Evolutionary conservation across 257 asterid genomes (phyloP), one percentile per base, ranked within the genome.

Genomic region (Nemophila menziesii): DNA sequence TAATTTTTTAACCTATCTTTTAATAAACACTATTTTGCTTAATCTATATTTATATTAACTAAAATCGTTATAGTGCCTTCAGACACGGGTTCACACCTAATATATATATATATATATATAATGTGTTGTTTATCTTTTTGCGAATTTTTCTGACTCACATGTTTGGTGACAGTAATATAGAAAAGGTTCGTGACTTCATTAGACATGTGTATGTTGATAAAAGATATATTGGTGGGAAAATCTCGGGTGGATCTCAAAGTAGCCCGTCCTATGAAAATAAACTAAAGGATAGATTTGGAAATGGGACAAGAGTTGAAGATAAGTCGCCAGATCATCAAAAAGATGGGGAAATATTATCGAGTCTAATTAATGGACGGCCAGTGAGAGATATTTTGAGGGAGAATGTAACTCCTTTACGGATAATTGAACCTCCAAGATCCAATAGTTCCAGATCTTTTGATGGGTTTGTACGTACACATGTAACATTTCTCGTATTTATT

Each of bases 361-460:
- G 89, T 57, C 92, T 94, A 40, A 93, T 94, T 13, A 48, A 78
- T 18, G 89, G 85, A 46, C 89, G 94, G 33, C 99, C 99, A 39
- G 87, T 90, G 49, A 83, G 99, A 71, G 99, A 90, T 46, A 86
- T 90, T 67, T 69, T 90, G 64, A 94, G 97, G 48, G 94, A 90
- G 8, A 82, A 52, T 48, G 83, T 75, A 29, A 66, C 89, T 39
- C 89, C 96, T 6, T 96, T 90, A 62, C 81, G 99, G 39, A 86
- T 90, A 65, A 81, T 86, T 66, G 94, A 90, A 65, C 99, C 96
- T 61, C 94, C 94, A 24, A 84, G 75, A 64, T 61, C 66, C 51
- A 55, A 68, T 59, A 72, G 71, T 72, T 67, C 66, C 60, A 70
- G 70, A 61, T 49, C 78, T 54, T 52, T 64, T 40, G 93, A 77